phyloP scores from a whole-genome alignment of 768 basidiomycete species.

The Mrakia hoshinonis region DNA sequence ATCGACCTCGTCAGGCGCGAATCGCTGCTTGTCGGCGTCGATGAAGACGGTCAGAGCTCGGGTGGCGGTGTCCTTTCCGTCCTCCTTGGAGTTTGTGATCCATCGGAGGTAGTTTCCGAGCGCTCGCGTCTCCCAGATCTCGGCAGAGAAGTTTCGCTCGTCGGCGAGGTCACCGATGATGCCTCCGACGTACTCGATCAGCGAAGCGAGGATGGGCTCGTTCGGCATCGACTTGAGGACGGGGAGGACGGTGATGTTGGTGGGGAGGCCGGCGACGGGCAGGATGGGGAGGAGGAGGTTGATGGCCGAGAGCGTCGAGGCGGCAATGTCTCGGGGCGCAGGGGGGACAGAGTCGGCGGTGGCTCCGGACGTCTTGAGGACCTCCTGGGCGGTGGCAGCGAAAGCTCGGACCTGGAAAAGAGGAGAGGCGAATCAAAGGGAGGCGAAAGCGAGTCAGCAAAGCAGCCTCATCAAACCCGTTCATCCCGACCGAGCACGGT shows the following conservation, averaged over 20 bases:
- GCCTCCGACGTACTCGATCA: constrained; percentile 62
- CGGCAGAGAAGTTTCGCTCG: constrained; percentile 49
- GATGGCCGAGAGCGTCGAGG: constrained; percentile 54
- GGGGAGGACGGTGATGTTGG: constrained; percentile 44
- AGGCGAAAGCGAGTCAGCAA: background rate
- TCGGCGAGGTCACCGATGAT: constrained; percentile 68
- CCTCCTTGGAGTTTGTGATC: constrained; percentile 37
- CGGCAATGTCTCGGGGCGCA: constrained; percentile 59
- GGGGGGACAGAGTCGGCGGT: constrained; percentile 55
- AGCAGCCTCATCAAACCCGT: background rate
- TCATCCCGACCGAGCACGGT: background rate
- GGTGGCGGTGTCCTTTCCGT: constrained; percentile 47
- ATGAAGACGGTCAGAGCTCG: constrained; percentile 62
- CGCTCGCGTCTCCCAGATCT: constrained; percentile 48
- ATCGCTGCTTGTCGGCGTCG: constrained; percentile 54
- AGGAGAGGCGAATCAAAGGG: background rate
- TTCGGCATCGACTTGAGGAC: constrained; percentile 49
- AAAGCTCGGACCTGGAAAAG: constrained; percentile 67
- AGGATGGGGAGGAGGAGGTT: constrained; percentile 55
- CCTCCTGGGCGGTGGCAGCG: constrained; percentile 68
- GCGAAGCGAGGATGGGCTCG: constrained; percentile 50
- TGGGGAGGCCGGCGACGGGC: constrained; percentile 43
- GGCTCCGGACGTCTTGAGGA: constrained; percentile 73
- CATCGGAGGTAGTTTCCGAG: constrained; percentile 69
- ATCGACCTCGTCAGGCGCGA: constrained; percentile 43